Evolutionary conservation across 164 flowering plant genomes (phyloP).

Genomic region (Macadamia tetraphylla): DNA sequence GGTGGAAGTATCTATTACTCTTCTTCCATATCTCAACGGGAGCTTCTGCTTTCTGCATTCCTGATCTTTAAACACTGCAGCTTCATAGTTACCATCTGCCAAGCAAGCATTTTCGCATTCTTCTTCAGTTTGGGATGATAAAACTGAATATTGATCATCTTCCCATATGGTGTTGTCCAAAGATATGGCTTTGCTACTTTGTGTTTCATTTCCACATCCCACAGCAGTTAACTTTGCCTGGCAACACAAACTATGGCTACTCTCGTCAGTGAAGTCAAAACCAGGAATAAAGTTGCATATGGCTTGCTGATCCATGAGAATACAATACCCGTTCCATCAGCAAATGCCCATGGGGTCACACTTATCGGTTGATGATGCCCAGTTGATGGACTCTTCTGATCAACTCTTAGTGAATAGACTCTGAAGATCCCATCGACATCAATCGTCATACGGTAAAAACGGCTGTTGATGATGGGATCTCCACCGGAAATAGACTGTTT

Average conservation of each 20-base stretch:
- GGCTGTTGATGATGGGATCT: not conserved
- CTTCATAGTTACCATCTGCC: no score
- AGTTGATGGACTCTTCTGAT: not conserved
- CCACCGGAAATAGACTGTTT: not conserved
- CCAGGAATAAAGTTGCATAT: conserved; percentile 13
- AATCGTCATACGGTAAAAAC: conserved; percentile 2
- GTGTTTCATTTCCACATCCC: not conserved
- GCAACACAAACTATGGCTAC: conserved; percentile 7
- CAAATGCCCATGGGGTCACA: conserved; percentile 14
- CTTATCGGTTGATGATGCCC: not conserved
- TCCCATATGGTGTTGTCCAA: no score
- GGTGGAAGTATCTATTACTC: not conserved
- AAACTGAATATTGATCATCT: no score
- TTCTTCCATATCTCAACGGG: not conserved
- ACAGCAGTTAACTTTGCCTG: not conserved
- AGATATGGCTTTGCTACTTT: no score
- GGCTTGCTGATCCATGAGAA: not conserved
- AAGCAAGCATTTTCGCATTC: no score
- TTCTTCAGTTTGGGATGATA: no score
- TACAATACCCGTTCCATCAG: conserved; percentile 12
- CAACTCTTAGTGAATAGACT: conserved; percentile 3
- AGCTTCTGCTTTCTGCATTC: no score
- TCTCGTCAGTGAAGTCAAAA: conserved; percentile 4
- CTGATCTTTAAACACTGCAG: no score
- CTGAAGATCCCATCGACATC: conserved; percentile 14